A percentile compares a stretch with the other conserved stretches of the same genome.
Evolutionary conservation across 768 basidiomycete genomes (phyloP).

Genomic region (Russula brevipes): DNA sequence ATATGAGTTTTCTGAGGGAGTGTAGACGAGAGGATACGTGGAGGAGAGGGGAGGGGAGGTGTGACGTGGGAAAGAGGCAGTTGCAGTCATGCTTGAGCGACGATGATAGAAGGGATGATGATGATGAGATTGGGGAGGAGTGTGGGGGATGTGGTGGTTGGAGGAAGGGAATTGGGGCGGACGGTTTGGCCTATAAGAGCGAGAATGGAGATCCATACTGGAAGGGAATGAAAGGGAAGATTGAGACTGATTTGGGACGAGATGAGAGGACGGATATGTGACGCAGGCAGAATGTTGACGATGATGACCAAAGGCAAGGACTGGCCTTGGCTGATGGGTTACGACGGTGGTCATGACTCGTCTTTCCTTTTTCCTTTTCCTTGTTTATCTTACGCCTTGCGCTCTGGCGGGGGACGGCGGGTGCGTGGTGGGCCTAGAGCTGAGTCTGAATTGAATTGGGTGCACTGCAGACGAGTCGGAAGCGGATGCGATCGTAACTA

Average conservation of each 20-base stretch:
- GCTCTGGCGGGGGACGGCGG: background rate
- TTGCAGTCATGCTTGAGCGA: conserved; percentile 8
- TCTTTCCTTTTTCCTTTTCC: background rate
- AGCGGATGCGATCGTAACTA: conserved; percentile 24
- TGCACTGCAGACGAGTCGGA: background rate
- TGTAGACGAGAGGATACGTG: conserved; percentile 18
- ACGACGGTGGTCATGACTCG: conserved; percentile 19
- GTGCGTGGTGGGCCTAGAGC: conserved; percentile 12
- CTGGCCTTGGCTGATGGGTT: conserved; percentile 20
- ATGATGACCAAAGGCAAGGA: conserved; percentile 9
- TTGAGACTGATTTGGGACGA: conserved; percentile 15
- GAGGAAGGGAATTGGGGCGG: conserved; percentile 13
- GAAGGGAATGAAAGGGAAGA: conserved; percentile 19
- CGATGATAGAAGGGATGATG: background rate
- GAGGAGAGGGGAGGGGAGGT: conserved; percentile 10
- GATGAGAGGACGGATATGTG: conserved; percentile 13
- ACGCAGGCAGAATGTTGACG: conserved; percentile 19
- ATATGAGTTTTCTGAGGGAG: conserved; percentile 11
- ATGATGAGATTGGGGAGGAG: conserved; percentile 11
- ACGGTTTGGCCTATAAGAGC: conserved; percentile 23
- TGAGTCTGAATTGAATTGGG: conserved; percentile 16
- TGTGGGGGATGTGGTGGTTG: conserved; percentile 3
- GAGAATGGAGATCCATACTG: conserved; percentile 17
- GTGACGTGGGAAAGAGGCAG: background rate
- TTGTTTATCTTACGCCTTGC: background rate